A percentile compares a stretch with the other conserved stretches of the same genome.
These are phyloP conservation scores for Lunasporangiospora selenospora DNA, from an alignment of 192 early-diverging fungal species.

Conservation along the genomic window DNA sequence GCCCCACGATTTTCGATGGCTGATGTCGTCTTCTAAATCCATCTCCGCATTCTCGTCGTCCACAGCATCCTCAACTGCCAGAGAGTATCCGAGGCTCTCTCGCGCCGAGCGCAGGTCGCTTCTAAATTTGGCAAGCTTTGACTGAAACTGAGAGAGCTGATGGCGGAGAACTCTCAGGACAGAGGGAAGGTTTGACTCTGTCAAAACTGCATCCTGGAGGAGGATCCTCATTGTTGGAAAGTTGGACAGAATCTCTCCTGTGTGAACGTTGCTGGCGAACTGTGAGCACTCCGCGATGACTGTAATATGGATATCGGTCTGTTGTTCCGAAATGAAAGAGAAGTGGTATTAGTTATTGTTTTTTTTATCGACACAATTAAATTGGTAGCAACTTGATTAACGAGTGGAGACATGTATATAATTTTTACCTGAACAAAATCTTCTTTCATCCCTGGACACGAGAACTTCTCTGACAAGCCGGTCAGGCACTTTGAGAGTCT, in stretches of 20 bases:
- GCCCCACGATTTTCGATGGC: slow-evolving; percentile 57
- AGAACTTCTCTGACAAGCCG: slow-evolving; percentile 39
- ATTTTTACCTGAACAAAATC: slow-evolving; percentile 30
- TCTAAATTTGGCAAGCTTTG: slow-evolving; percentile 50
- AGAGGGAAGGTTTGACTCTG: slow-evolving; percentile 27
- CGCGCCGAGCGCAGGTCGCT: slow-evolving; percentile 46
- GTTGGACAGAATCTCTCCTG: slow-evolving; percentile 59
- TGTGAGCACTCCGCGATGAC: slow-evolving; percentile 68
- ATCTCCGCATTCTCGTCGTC: slow-evolving; percentile 43
- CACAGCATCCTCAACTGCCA: slow-evolving; percentile 49
- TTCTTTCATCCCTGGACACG: slow-evolving; percentile 29
- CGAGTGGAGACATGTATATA: not conserved
- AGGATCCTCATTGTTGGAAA: slow-evolving; percentile 67
- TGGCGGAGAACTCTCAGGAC: slow-evolving; percentile 49
- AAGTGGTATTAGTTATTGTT: too few species aligned
- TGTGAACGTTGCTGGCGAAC: slow-evolving; percentile 63
- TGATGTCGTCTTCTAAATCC: slow-evolving; percentile 41
- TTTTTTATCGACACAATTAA: slow-evolving; percentile 13
- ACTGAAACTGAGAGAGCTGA: slow-evolving; percentile 51
- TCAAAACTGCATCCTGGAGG: slow-evolving; percentile 56
- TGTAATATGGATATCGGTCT: slow-evolving; percentile 57
- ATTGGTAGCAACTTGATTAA: not conserved
- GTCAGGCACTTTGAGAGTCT: slow-evolving; percentile 40
- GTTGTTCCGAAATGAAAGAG: too few species aligned
- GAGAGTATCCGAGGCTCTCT: slow-evolving; percentile 52